These are phyloP conservation scores for Neurospora sp. DNA, from an alignment of 495 filamentous ascomycete genomes.

Conservation along the genomic window DNA sequence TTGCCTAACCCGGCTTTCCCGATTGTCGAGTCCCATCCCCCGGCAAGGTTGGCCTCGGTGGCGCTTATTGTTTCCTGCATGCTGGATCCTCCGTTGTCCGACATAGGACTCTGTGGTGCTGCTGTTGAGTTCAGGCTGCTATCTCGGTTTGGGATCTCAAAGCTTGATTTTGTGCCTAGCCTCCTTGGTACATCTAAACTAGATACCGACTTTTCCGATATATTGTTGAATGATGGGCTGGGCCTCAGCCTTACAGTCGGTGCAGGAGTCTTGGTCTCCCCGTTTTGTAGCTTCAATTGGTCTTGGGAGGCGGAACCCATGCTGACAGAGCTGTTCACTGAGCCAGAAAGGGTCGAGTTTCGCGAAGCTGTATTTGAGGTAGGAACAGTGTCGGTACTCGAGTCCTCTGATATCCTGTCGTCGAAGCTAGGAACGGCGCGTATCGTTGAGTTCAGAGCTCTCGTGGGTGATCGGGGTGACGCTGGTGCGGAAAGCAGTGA, in stretches of 20 bases:
- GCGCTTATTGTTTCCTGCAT: constrained; percentile 4
- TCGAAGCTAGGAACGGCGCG: constrained; percentile 38
- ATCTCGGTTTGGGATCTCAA: constrained; percentile 18
- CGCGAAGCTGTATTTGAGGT: constrained; percentile 26
- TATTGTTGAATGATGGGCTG: constrained; percentile 8
- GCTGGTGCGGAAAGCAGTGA: constrained; percentile 4
- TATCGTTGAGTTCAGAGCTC: constrained; percentile 30
- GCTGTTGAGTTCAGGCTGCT: constrained; percentile 17
- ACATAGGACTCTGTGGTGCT: constrained; percentile 1
- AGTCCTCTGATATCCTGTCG: constrained; percentile 20
- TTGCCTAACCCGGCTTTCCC: constrained; percentile 77
- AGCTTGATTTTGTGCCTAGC: constrained; percentile 5
- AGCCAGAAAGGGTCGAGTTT: constrained; percentile 39
- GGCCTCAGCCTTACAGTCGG: constrained; percentile 22
- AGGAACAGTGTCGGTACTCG: constrained; percentile 15
- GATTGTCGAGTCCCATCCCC: constrained; percentile 60
- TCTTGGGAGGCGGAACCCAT: constrained; percentile 26
- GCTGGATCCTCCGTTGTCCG: constrained; percentile 4
- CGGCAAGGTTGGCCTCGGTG: constrained; percentile 11
- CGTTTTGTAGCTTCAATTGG: constrained; percentile 16
- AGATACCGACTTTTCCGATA: constrained; percentile 7
- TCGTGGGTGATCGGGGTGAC: background rate
- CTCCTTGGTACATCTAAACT: constrained; percentile 6
- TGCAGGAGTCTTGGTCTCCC: constrained; percentile 1
- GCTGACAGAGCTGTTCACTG: constrained; percentile 35